Base-by-base conservation (phyloP, 305 asterid species). In the Ajuga reptans region DNA sequence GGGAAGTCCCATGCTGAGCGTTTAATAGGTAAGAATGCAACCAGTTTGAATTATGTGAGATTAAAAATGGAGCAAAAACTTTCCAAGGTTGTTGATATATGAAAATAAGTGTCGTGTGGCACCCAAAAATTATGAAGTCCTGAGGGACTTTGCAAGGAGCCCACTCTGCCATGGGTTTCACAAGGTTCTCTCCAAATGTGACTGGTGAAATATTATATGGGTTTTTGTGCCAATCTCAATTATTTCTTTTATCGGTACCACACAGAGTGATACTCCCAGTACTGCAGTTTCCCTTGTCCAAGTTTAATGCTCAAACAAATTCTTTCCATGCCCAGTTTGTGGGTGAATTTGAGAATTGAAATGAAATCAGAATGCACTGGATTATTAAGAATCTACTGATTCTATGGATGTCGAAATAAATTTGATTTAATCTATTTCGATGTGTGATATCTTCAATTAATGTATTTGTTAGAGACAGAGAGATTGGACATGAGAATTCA, bases 1-100 rank as follows among this genome's bases (percentile, higher is more conserved):
- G 85, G 87, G 81, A 87, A 89, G 80, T 39, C 93, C 73, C 76
- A 75, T 73, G 97, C 97, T 29, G 90, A 84, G 81, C 93, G 97
- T 39, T 80, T 91, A 69, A 89, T 89, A 59, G 97, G 97, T 91
- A 82, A 82, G 78, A 54, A 31, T 70, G 74, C 72, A 46, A 37
- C 71, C 36, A 42, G 36, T 59, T 65, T 46, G 63, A 68, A 9
- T 59, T 16, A 61, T 71, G 34, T 61, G 43, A 61, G 52, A 24
- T 15, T 42, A 14, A 46, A 16, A 55, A n/a, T 27, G 37, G 8
- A 7, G 10, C 4, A 11, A 59, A 47, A 45, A 31, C 21, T 2
- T 46, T 12, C 5, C 54, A 55, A 51, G 73, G 31, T 53, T 71
- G 31, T 46, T 61, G 71, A 63, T 54, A 34, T 14, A 43, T 55